Evolutionary conservation across 805 yeast genomes (phyloP).

Genomic region (Clavispora phyllophila): DNA sequence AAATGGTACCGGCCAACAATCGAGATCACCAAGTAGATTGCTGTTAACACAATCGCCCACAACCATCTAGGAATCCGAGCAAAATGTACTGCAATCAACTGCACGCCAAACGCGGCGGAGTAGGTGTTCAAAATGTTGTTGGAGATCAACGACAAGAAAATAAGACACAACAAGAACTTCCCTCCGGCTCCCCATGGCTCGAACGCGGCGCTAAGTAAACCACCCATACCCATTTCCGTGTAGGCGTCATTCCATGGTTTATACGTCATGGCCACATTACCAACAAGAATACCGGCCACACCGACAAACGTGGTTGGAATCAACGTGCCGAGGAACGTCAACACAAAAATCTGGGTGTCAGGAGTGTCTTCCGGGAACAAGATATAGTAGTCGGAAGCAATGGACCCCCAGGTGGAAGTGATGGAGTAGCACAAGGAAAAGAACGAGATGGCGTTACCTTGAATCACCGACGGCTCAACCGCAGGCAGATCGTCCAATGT

Average conservation of each 20-base stretch:
- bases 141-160: slow-evolving; percentile 71
- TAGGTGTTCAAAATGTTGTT: slow-evolving; percentile 79
- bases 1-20: slow-evolving; percentile 72
- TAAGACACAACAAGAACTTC: slow-evolving; percentile 62
- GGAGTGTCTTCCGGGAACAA: slow-evolving; percentile 71
- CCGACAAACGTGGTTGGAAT: slow-evolving; percentile 77
- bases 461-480: slow-evolving; percentile 30
- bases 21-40: slow-evolving; percentile 62
- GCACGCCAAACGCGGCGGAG: slow-evolving; percentile 77
- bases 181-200: slow-evolving; percentile 75
- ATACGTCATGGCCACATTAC: slow-evolving; percentile 57
- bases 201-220: slow-evolving; percentile 61
- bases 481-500: slow-evolving; percentile 17
- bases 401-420: slow-evolving; percentile 86
- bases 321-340: slow-evolving; percentile 63
- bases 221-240: slow-evolving; percentile 64
- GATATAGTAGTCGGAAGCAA: slow-evolving; percentile 80
- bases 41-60: slow-evolving; percentile 61
- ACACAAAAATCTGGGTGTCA: slow-evolving; percentile 45
- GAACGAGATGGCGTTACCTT: slow-evolving; percentile 69
- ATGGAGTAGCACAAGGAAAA: slow-evolving; percentile 71
- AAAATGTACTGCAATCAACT: slow-evolving; percentile 49
- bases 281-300: slow-evolving; percentile 64
- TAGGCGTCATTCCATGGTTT: slow-evolving; percentile 57
- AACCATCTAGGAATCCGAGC: slow-evolving; percentile 74